Evolutionary conservation across 345 rosid genomes (phyloP).

Genomic region (Populus pruinosa): DNA sequence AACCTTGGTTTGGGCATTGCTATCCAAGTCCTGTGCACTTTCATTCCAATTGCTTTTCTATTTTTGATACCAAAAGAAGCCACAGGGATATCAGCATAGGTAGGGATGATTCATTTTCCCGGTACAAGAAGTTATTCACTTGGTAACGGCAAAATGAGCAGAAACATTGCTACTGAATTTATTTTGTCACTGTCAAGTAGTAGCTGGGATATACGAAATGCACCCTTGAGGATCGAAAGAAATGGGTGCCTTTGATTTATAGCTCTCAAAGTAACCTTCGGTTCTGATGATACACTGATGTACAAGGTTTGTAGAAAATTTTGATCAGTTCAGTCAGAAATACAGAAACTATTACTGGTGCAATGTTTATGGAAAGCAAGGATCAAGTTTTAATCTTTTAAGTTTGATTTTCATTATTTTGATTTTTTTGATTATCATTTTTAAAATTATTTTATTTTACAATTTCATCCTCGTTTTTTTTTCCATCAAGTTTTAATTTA

Average conservation of each 20-base stretch:
- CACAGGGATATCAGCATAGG: constrained; percentile 68
- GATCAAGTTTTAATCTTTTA: no score
- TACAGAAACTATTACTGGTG: not conserved
- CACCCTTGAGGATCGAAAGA: not conserved
- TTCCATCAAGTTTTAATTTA: no score
- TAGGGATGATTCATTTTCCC: not conserved
- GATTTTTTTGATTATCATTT: no score
- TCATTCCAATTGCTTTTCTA: constrained; percentile 63
- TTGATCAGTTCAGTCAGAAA: constrained; percentile 2
- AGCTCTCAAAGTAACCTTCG: not conserved
- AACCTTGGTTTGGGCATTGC: constrained; percentile 63
- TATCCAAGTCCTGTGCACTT: constrained; percentile 74
- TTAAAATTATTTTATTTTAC: no score
- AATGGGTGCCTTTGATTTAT: not conserved
- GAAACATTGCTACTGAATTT: not conserved
- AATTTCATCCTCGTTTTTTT: no score
- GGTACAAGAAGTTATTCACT: not conserved
- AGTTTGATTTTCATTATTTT: no score
- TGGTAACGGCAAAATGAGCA: not conserved
- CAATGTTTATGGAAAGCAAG: not conserved
- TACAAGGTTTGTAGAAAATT: not conserved
- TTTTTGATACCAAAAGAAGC: constrained; percentile 89
- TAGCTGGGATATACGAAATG: not conserved
- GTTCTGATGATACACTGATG: not conserved
- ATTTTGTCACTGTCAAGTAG: not conserved